Evolutionary conservation across 495 filamentous ascomycete species (phyloP).

Genomic region (Amphirosellinia nigrospora): DNA sequence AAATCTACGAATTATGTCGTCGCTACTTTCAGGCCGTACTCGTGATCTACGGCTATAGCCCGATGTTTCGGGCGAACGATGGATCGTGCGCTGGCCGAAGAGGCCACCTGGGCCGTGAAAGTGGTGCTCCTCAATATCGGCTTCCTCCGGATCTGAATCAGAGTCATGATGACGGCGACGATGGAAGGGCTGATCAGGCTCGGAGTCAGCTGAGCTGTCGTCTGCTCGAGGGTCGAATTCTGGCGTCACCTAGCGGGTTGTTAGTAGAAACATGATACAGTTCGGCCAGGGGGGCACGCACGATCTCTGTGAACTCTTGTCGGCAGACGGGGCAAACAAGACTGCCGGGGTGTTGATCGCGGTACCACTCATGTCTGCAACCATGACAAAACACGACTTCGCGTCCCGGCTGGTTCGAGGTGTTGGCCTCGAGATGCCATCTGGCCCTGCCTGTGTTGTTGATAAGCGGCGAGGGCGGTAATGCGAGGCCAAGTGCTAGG

Average conservation of each 20-base stretch:
- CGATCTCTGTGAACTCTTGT: conserved; percentile 85
- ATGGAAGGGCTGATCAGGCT: conserved; percentile 39
- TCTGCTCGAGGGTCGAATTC: conserved; percentile 48
- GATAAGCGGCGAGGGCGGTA: conserved; percentile 54
- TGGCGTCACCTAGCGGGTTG: conserved; percentile 41
- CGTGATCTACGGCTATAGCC: conserved; percentile 27
- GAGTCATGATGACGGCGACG: conserved; percentile 48
- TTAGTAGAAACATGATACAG: conserved; percentile 11
- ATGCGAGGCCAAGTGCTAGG: conserved; percentile 56
- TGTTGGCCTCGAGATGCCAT: conserved; percentile 46
- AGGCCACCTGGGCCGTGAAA: conserved; percentile 54
- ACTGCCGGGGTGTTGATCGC: conserved; percentile 60
- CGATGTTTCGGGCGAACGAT: conserved; percentile 35
- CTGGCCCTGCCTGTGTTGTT: conserved; percentile 43
- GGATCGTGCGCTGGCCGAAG: conserved; percentile 37
- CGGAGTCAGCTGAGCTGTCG: conserved; percentile 43
- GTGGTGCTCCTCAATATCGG: conserved; percentile 55
- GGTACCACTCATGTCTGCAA: conserved; percentile 80
- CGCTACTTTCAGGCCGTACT: conserved; percentile 32
- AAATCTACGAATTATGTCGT: conserved; percentile 51
- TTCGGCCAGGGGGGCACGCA: conserved; percentile 45
- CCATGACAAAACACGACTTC: conserved; percentile 83
- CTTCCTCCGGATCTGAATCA: conserved; percentile 55
- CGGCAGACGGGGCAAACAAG: conserved; percentile 78
- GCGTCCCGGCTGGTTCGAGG: conserved; percentile 53